phyloP scores from a whole-genome alignment of 2,329 filamentous ascomycete species.

The Epichloe sibirici region DNA sequence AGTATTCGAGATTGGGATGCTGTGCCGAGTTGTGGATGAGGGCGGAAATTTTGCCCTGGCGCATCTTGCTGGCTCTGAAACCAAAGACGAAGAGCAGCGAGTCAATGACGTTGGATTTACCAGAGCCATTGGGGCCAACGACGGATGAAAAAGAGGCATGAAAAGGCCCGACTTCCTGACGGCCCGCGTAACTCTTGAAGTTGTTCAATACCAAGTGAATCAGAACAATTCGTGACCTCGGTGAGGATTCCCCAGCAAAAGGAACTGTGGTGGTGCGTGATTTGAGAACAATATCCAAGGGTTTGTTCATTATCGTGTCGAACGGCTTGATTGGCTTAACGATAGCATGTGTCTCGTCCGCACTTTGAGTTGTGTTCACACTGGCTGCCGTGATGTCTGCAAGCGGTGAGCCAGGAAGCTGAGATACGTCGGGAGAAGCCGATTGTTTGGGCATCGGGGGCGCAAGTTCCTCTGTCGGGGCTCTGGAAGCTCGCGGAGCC shows the following conservation, averaged over 20 bases:
- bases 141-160: constrained; percentile 96
- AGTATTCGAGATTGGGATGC: constrained; percentile 73
- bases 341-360: constrained; percentile 24
- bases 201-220: constrained; percentile 86
- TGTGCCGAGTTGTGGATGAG: constrained; percentile 94
- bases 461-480: constrained; percentile 25
- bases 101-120: constrained; percentile 98
- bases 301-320: constrained; percentile 69
- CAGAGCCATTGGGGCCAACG: constrained; percentile 93
- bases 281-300: constrained; percentile 88
- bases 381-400: constrained; percentile 60
- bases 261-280: constrained; percentile 59
- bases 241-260: constrained; percentile 60
- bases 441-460: constrained; percentile 39
- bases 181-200: constrained; percentile 97
- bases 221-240: constrained; percentile 82
- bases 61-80: constrained; percentile 97
- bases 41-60: constrained; percentile 95
- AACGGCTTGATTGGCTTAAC: constrained; percentile 64
- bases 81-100: constrained; percentile 98
- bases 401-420: constrained; percentile 44
- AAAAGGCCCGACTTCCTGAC: constrained; percentile 92
- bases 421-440: constrained; percentile 41
- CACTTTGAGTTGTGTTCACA: constrained; percentile 34
- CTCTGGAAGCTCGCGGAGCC: constrained; percentile 28